Evolutionary conservation across 2,329 filamentous ascomycete species (phyloP).

Genomic region (Apiospora koreana): DNA sequence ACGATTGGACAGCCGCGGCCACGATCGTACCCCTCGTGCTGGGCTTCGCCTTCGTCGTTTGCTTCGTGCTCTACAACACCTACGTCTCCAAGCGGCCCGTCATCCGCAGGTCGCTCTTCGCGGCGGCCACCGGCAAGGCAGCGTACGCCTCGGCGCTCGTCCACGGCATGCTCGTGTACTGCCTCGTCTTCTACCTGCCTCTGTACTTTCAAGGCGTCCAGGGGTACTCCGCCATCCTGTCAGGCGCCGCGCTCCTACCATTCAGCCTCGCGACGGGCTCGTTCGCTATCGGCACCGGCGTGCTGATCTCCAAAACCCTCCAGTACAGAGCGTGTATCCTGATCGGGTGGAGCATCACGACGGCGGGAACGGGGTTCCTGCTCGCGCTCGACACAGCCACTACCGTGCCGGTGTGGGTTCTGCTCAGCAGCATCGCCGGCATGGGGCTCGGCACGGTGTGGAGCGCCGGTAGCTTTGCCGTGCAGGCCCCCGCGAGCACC

Average conservation of each 20-base stretch:
- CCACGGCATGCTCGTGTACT: conserved; percentile 20
- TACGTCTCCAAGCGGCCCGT: conserved; percentile 49
- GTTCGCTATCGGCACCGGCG: conserved; percentile 53
- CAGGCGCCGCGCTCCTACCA: conserved; percentile 59
- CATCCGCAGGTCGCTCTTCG: conserved; percentile 19
- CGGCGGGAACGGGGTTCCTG: conserved; percentile 58
- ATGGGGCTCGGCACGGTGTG: conserved; percentile 66
- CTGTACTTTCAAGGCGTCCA: conserved; percentile 55
- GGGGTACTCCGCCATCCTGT: conserved; percentile 52
- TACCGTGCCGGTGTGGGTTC: conserved; percentile 32
- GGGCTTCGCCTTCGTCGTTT: conserved; percentile 51
- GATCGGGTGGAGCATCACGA: conserved; percentile 61
- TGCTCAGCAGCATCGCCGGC: conserved; percentile 59
- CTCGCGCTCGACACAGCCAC: conserved; percentile 47
- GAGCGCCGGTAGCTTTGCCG: conserved; percentile 59
- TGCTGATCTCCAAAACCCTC: conserved; percentile 46
- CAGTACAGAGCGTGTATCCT: conserved; percentile 38
- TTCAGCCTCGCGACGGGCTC: conserved; percentile 65
- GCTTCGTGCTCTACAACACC: conserved; percentile 56
- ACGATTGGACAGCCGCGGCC: conserved; percentile 62
- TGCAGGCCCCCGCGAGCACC: conserved; percentile 57
- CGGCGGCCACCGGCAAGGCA: conserved; percentile 18
- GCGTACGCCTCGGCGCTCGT: conserved; percentile 20
- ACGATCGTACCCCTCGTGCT: conserved; percentile 63
- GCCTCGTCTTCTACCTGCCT: conserved; percentile 31